Conservation (phyloP, 208 protist genomes). For the Trypanosoma scelopori region DNA sequence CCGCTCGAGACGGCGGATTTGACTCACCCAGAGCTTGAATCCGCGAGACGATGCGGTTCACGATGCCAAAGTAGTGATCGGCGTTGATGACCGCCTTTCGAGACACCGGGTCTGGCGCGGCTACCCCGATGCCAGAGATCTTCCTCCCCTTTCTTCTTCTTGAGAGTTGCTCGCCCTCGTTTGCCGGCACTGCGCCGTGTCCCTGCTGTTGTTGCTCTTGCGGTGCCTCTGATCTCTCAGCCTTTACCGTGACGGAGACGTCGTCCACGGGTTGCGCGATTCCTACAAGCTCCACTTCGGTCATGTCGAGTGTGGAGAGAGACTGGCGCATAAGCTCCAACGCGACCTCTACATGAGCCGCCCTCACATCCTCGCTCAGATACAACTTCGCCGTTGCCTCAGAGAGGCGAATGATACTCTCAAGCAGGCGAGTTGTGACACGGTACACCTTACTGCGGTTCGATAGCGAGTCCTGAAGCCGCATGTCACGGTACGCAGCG, state of each 20-base stretch:
- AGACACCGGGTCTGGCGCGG: slow-evolving; percentile 20
- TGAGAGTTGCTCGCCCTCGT: neutral
- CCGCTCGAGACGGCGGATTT: slow-evolving; percentile 63
- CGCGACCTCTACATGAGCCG: slow-evolving; percentile 79
- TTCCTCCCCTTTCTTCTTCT: slow-evolving; percentile 20
- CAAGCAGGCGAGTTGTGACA: slow-evolving; percentile 99
- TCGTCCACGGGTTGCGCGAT: slow-evolving; percentile 26
- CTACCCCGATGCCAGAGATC: neutral
- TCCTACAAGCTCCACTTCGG: slow-evolving; percentile 81
- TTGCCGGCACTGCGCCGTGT: neutral
- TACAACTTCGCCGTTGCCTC: slow-evolving; percentile 98
- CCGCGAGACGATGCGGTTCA: slow-evolving; percentile 68
- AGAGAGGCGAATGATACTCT: slow-evolving; percentile 98
- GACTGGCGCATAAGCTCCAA: slow-evolving; percentile 91
- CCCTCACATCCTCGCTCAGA: slow-evolving; percentile 87
- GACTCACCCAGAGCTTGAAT: slow-evolving; percentile 73
- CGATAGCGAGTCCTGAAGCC: slow-evolving; percentile 89
- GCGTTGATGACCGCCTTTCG: slow-evolving; percentile 72
- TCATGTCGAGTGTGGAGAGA: slow-evolving; percentile 87
- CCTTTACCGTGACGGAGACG: slow-evolving; percentile 25
- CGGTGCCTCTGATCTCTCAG: slow-evolving; percentile 25
- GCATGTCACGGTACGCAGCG: slow-evolving; percentile 90
- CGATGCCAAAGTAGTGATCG: slow-evolving; percentile 88
- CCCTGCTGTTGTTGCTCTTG: slow-evolving; percentile 16
- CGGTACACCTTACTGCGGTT: slow-evolving; percentile 93